Percentiles rank a stretch among this genome's conserved stretches.
Conservation (phyloP, 1,139 yeast species). For the Saccharomyces hybrid region DNA sequence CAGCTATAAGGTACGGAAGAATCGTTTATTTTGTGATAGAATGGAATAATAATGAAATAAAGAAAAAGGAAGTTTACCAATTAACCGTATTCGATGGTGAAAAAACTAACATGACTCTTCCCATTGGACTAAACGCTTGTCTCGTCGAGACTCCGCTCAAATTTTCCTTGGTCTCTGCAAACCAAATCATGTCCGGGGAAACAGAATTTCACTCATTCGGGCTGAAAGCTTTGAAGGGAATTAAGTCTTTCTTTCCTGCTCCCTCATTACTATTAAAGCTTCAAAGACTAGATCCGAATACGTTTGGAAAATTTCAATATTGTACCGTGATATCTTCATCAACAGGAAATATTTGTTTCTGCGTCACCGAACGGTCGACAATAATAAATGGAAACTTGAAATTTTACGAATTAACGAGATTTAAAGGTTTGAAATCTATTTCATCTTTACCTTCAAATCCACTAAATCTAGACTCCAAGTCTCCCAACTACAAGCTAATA, state of each 20-base stretch:
- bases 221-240: conserved; percentile 12
- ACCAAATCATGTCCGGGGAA: conserved; percentile 29
- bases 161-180: conserved; percentile 19
- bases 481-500: conserved; percentile 8
- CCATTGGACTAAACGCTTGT: conserved; percentile 11
- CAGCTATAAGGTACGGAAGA: conserved; percentile 14
- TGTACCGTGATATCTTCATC: conserved; percentile 18
- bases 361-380: conserved; percentile 10
- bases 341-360: conserved; percentile 20
- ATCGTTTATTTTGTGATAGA: conserved; percentile 21
- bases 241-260: conserved; percentile 19
- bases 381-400: conserved; percentile 7
- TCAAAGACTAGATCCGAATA: conserved; percentile 3
- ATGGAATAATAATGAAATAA: conserved; percentile 16
- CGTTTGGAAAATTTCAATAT: conserved; percentile 9
- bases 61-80: conserved; percentile 20
- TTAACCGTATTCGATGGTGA: conserved; percentile 18
- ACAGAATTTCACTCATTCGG: conserved; percentile 10
- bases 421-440: conserved; percentile 22
- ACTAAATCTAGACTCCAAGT: conserved; percentile 5
- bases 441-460: conserved; percentile 8
- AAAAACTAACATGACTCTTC: conserved; percentile 12
- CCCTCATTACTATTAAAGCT: conserved; percentile 15
- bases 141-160: background rate
- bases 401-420: conserved; percentile 21